phyloP scores from a whole-genome alignment of 148 eudicot species.

The Vaccinium myrtillus region DNA sequence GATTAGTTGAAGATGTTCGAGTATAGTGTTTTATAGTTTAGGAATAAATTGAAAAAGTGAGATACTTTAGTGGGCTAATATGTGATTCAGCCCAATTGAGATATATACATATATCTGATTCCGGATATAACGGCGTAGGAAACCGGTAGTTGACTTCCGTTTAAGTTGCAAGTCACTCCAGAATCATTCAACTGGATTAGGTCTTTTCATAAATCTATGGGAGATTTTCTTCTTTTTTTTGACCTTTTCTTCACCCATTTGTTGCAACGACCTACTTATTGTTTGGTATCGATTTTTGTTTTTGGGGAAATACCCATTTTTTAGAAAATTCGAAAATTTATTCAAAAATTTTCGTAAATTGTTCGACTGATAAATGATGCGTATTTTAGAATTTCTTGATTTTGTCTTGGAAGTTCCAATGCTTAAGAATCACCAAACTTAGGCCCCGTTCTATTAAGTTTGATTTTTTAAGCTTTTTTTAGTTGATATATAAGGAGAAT shows the following conservation, averaged over 20 bases:
- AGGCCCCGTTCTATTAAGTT: no score
- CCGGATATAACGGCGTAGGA: neutral
- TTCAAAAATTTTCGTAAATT: neutral
- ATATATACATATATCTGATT: no score
- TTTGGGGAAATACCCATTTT: neutral
- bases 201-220: neutral
- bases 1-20: no score
- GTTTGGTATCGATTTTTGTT: neutral
- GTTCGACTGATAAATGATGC: neutral
- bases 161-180: neutral
- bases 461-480: no score
- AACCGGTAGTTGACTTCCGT: constrained; percentile 4
- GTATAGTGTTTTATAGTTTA: no score
- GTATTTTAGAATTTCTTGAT: neutral
- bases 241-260: no score
- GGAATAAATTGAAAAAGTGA: neutral
- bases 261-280: neutral
- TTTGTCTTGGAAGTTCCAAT: neutral
- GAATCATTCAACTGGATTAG: neutral
- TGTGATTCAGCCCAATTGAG: neutral
- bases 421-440: no score
- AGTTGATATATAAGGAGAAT: no score
- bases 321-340: no score
- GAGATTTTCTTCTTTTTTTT: neutral
- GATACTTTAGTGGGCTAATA: neutral